Conservation (phyloP, 805 yeast genomes). For the Saturnispora besseyi region DNA sequence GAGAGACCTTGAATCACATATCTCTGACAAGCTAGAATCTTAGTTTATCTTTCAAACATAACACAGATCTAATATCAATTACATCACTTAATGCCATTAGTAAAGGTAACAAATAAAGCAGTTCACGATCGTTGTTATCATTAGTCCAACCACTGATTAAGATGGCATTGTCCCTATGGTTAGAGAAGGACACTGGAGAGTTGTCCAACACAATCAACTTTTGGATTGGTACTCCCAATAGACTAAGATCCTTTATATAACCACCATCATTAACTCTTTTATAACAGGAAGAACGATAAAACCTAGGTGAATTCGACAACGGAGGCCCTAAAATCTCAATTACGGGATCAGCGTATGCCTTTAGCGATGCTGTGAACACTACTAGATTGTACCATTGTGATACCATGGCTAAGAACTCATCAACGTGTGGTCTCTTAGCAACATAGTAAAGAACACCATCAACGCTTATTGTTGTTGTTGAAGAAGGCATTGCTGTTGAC, state of each 20-base stretch:
- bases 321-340: constrained; percentile 40
- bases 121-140: constrained; percentile 84
- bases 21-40: not conserved
- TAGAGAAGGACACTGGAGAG: constrained; percentile 81
- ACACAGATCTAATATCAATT: constrained; percentile 72
- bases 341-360: constrained; percentile 95
- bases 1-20: not conserved
- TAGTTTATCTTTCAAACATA: constrained; percentile 26
- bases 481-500: not conserved
- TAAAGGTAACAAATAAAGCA: constrained; percentile 74
- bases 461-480: not conserved
- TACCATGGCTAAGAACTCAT: constrained; percentile 68
- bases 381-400: constrained; percentile 82
- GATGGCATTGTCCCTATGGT: constrained; percentile 81
- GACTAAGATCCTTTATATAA: constrained; percentile 63
- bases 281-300: constrained; percentile 13
- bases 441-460: constrained; percentile 56
- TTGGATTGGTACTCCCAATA: constrained; percentile 3
- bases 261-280: constrained; percentile 49
- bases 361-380: constrained; percentile 89
- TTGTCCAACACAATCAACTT: constrained; percentile 78
- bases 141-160: constrained; percentile 97
- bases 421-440: constrained; percentile 87
- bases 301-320: constrained; percentile 63
- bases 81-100: constrained; percentile 66